A percentile compares a stretch with the other conserved stretches of the same genome.
Evolutionary conservation across 2,329 filamentous ascomycete genomes (phyloP).

Genomic region (Nemania bipapillata): DNA sequence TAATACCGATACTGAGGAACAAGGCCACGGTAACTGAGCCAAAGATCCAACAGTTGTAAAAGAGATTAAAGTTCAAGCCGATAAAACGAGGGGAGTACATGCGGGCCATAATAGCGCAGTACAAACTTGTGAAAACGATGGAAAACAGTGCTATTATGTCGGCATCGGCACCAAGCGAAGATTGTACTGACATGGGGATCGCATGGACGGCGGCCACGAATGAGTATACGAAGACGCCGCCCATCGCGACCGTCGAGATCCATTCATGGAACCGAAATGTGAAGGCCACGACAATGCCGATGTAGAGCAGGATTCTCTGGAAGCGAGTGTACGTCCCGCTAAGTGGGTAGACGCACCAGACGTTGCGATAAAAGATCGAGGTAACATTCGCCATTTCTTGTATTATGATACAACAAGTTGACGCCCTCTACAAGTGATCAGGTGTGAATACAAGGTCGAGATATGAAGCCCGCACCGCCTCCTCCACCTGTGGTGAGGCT

Average conservation of each 20-base stretch:
- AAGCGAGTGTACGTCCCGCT: conserved; percentile 1
- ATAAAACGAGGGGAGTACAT: conserved; percentile 3
- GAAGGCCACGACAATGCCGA: neutral
- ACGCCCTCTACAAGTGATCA: too few species aligned
- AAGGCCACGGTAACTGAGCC: too few species aligned
- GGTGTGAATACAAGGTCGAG: too few species aligned
- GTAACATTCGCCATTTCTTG: neutral
- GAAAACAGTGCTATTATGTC: neutral
- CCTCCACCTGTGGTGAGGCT: too few species aligned
- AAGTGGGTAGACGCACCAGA: conserved; percentile 7
- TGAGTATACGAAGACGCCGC: neutral
- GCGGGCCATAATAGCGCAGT: neutral
- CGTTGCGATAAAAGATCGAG: neutral
- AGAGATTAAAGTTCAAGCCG: neutral
- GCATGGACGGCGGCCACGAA: neutral
- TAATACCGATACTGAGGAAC: too few species aligned
- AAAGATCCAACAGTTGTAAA: conserved; percentile 3
- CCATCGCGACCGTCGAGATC: neutral
- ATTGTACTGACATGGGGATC: conserved; percentile 2
- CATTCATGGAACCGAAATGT: neutral
- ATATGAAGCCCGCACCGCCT: too few species aligned
- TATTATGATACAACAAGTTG: too few species aligned
- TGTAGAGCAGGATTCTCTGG: neutral
- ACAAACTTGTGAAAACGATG: neutral
- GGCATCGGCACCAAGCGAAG: conserved; percentile 3